Conservation (phyloP, 352 stramenopile species). For the Phytophthora cryptogea region DNA sequence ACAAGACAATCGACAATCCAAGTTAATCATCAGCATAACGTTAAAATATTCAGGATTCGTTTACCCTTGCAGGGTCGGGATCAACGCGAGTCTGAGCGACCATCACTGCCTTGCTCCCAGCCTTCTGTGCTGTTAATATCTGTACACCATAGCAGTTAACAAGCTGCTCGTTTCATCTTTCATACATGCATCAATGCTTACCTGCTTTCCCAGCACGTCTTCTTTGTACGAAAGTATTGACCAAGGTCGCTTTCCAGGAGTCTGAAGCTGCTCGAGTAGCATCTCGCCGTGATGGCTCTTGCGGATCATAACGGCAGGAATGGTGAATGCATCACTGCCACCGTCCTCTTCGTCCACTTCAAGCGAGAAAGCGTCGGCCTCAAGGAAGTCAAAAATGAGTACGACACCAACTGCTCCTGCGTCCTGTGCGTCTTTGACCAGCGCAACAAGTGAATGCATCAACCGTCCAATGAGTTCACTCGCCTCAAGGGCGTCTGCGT, state of each 20-base stretch:
- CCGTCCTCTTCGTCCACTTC: constrained; percentile 50
- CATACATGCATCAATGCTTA: constrained; percentile 6
- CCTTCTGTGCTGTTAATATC: constrained; percentile 66
- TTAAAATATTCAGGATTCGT: neutral
- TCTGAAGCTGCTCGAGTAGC: constrained; percentile 54
- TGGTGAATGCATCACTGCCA: constrained; percentile 39
- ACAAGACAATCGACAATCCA: neutral
- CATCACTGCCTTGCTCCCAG: constrained; percentile 68
- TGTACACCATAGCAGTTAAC: constrained; percentile 19
- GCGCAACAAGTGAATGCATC: constrained; percentile 72
- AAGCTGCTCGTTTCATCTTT: neutral
- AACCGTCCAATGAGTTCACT: constrained; percentile 63
- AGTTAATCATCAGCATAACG: neutral
- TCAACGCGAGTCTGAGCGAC: constrained; percentile 64
- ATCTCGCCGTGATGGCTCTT: constrained; percentile 57
- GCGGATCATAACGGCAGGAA: constrained; percentile 73
- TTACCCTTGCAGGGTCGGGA: constrained; percentile 49
- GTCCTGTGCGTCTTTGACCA: constrained; percentile 74
- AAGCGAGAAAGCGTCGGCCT: constrained; percentile 68
- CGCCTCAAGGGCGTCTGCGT: constrained; percentile 56
- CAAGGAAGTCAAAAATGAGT: constrained; percentile 72
- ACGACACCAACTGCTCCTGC: constrained; percentile 56
- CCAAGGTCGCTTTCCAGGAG: constrained; percentile 37
- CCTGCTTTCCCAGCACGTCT: constrained; percentile 75
- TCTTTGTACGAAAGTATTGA: constrained; percentile 63